Conservation (phyloP, 2,329 filamentous ascomycete genomes). For the Cordyceps fumosorosea region DNA sequence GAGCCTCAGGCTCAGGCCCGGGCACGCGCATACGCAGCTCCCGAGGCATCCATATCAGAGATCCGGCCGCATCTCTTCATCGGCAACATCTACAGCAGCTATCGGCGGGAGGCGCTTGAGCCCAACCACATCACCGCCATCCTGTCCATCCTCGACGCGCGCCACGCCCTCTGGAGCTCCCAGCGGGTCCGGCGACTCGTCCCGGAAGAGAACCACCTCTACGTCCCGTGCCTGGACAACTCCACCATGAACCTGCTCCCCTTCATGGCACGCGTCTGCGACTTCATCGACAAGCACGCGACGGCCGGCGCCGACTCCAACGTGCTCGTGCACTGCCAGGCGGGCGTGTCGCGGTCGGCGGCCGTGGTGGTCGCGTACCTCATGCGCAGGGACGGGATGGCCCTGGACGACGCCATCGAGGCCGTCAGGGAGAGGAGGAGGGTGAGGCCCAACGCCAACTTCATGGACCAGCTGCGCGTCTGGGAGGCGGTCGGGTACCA, state of each 20-base stretch:
- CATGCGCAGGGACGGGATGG: conserved; percentile 22
- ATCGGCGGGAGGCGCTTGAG: neutral
- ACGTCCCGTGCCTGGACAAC: conserved; percentile 20
- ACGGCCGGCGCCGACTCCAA: neutral
- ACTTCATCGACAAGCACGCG: conserved; percentile 20
- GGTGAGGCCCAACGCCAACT: conserved; percentile 24
- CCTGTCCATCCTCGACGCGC: neutral
- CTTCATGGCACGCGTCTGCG: conserved; percentile 19
- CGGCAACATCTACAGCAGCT: neutral
- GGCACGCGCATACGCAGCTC: too few relatives aligned
- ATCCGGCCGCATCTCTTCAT: neutral
- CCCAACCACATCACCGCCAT: neutral
- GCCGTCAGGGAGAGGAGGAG: conserved; percentile 19
- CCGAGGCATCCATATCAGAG: neutral
- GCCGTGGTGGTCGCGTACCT: conserved; percentile 26
- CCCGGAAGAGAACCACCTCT: conserved; percentile 18
- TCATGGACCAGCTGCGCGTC: conserved; percentile 26
- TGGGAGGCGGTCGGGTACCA: conserved; percentile 25
- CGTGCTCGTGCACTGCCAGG: conserved; percentile 29
- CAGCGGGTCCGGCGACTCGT: neutral
- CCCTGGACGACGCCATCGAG: conserved; percentile 15
- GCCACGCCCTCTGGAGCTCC: neutral
- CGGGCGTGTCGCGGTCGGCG: conserved; percentile 26
- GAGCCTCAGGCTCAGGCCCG: too few relatives aligned
- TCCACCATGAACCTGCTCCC: conserved; percentile 21